Base-by-base conservation (phyloP, 2,329 filamentous ascomycete species). In the Hymenoscyphus albidus region DNA sequence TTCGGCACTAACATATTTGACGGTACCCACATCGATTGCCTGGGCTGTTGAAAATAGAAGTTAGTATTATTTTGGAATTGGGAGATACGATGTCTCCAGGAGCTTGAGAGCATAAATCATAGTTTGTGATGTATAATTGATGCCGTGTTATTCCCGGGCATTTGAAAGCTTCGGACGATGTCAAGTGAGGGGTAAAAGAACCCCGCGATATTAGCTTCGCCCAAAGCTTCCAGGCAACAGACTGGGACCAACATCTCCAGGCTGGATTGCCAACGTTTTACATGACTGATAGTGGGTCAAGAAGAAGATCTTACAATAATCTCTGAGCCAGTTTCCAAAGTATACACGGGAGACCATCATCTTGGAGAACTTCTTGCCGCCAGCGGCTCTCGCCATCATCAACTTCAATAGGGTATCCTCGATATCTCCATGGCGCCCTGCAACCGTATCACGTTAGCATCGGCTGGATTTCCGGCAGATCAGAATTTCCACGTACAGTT, bases 251-350 rank as follows among this genome's bases (percentile, higher is more conserved):
- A 27, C 18, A 51, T 12, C 10, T n/a, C 18, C 5, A 22, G 18
- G 44, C 44, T 12, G 10, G 42, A 44, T 44, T 44, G n/a, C 42
- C 16, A 44, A 18, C 2, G 18, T 51, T 18, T 18, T 10, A 22
- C 22, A 16, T 22, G 44, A n/a, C 22, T 10, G 44, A 51, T 22
- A n/a, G 22, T 22, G 16, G 38, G 9, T 18, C 18, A 27, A 51
- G 5, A 7, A 35, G 32, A 13, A 35, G 3, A 27, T 69, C 72
- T 64, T 62, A 75, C 74, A 95, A 78, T 97, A 97, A 78, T 97
- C 93, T 63, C 87, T 86, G 40, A 97, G 85, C 93, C 93, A 97
- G 81, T 97, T 97, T 69, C 93, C 93, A 80, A 97, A 97, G 81
- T 97, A 97, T 68, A 96, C 91, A 67, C 93, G 87, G 69, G 93